phyloP scores from a whole-genome alignment of 192 early-diverging fungal genomes.

The Dissophora ornata region DNA sequence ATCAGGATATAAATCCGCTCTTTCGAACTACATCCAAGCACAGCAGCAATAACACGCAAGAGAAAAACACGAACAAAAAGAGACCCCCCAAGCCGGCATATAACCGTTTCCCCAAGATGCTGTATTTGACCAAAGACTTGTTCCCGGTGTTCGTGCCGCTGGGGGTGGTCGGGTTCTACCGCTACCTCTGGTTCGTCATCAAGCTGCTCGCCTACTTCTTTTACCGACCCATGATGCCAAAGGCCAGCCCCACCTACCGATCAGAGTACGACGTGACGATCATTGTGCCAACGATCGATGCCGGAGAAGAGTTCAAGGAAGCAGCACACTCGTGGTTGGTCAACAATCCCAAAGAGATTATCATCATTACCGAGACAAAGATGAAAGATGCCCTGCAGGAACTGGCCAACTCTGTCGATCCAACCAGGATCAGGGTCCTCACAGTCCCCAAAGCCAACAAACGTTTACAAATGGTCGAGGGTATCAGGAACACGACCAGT shows the following conservation, averaged over 20 bases:
- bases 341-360: conserved; percentile 73
- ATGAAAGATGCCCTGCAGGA: conserved; percentile 64
- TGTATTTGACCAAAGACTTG: conserved; percentile 76
- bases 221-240: conserved; percentile 71
- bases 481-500: conserved; percentile 69
- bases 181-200: conserved; percentile 78
- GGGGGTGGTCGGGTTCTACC: conserved; percentile 78
- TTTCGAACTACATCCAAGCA: background rate
- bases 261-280: conserved; percentile 74
- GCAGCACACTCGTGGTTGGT: conserved; percentile 73
- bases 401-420: conserved; percentile 71
- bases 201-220: conserved; percentile 71
- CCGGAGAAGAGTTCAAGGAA: conserved; percentile 77
- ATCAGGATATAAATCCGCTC: background rate
- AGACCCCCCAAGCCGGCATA: too few species aligned
- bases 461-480: conserved; percentile 76
- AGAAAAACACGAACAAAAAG: conserved; percentile 8
- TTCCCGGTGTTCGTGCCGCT: conserved; percentile 76
- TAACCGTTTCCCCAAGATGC: conserved; percentile 52
- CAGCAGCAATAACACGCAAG: background rate
- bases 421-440: conserved; percentile 61
- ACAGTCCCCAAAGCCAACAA: conserved; percentile 73
- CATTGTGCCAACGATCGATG: conserved; percentile 81
- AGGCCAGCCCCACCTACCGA: conserved; percentile 65
- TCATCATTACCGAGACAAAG: conserved; percentile 73